Evolutionary conservation across 495 filamentous ascomycete genomes (phyloP), one percentile per base, ranked within the genome.

Genomic region (Umbilicaria muhlenbergii): DNA sequence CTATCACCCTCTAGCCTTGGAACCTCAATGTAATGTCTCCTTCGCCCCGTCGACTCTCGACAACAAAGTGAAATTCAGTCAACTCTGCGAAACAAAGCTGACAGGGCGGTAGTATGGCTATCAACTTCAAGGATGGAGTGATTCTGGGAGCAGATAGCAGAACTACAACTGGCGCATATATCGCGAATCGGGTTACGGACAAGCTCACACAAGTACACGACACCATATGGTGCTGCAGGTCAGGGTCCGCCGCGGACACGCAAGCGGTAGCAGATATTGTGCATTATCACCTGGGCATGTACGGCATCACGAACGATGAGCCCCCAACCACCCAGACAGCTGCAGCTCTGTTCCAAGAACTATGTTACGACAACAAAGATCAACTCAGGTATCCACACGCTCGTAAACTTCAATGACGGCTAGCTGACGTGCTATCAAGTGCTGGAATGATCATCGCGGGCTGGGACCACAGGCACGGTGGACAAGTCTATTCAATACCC

Each of bases 211-310:
- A 88, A 65, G 88, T 98, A 35, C 83, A 93, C 64, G 91, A 96
- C 63, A 96, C 89, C 39, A 95, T 98, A 61, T 98, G 91, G 91
- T 98, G 91, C 72, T 98, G 91, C 67, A 81, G 80, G 51, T 95
- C 92, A 41, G 91, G 91, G 24, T 96, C 91, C 11, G 91, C 91
- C 16, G 91, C 91, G 53, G 91, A 98, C 60, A 98, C 91, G 43
- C 91, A 98, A 65, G 92, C 91, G 17, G 81, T 98, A 36, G 92
- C 91, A 39, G 91, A 98, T 58, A 94, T 98, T 49, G 91, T 96
- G 36, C 83, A 89, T 54, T 95, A 94, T 63, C 80, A 98, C 58
- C 74, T 98, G 38, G 85, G 85, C 60, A 78, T 94, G 72, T 94
- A 92, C 64, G 80, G 80, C 36, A 81, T 94, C 57, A 71, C 68